Base-by-base conservation (phyloP, 768 basidiomycete species). In the Suillus tomentosus region DNA sequence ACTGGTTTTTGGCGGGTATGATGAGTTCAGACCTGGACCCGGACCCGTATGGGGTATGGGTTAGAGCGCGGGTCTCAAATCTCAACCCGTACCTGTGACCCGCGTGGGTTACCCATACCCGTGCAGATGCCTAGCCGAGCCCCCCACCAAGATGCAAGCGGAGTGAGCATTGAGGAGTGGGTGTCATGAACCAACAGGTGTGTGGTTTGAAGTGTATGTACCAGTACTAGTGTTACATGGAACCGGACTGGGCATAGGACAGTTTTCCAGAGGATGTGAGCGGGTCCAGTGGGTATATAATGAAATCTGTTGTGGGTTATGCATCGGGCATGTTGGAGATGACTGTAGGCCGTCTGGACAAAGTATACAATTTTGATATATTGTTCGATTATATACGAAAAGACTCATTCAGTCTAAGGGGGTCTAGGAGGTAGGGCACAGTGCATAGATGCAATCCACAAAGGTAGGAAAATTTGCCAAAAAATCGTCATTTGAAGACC, bases 261-360 rank as follows among this genome's bases (percentile, higher is more conserved):
- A 45, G 9, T 45, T 45, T 45, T 45, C 43, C 43, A n/a, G 43
- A n/a, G 43, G 19, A n/a, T 45, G 9, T 45, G 43, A 45, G 43
- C 5, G 1, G 43, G 43, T 45, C 43, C 8, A 45, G 43, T 45
- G 43, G 9, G 43, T 45, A 45, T 45, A 45, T 45, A 10, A 45
- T 45, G 19, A 45, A 45, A 45, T 45, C 43, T 45, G 43, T 45
- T 45, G 43, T 45, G 43, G 43, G 43, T 45, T 45, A 45, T 45
- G 43, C 3, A 4, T 8, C 9, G 1, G 43, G 43, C 8, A 3
- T 45, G 43, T 45, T 45, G 43, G 43, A 45, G 43, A 45, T 45
- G 43, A 45, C 43, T 45, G 43, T 45, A 45, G 43, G 43, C 6
- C 3, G 19, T 45, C 19, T n/a, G 10, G 19, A 45, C 43, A 45